Evolutionary conservation across 306 rosid genomes (phyloP).

Genomic region (Cicer bijugum): DNA sequence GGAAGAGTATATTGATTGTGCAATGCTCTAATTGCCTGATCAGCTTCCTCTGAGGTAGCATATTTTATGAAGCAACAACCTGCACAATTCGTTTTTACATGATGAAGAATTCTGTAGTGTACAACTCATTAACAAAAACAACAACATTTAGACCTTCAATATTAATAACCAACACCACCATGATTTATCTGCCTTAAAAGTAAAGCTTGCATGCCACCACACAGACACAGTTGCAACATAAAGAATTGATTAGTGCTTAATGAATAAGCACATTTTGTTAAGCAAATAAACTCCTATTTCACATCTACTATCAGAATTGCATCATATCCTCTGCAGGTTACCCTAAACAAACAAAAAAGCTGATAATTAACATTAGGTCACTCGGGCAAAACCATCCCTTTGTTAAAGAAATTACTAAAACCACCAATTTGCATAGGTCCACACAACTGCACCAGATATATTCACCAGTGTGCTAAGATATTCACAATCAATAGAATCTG

Average conservation of each 20-base stretch:
- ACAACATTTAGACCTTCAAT: constrained; percentile 2
- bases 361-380: constrained; percentile 10
- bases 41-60: constrained; percentile 94
- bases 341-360: constrained; percentile 22
- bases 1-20: constrained; percentile 95
- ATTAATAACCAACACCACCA: constrained; percentile 4
- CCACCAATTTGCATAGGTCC: constrained; percentile 14
- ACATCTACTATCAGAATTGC: constrained; percentile 24
- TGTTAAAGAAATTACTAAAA: constrained; percentile 31
- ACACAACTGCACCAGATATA: constrained; percentile 23
- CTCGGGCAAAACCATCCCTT: not conserved
- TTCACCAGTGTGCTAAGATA: constrained; percentile 35
- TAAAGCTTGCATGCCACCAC: constrained; percentile 14
- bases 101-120: constrained; percentile 6
- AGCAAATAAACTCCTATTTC: constrained; percentile 11
- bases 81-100: constrained; percentile 56
- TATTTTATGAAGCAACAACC: constrained; percentile 98
- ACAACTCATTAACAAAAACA: constrained; percentile 18
- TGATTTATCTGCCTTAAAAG: constrained; percentile 29
- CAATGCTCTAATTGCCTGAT: constrained; percentile 85
- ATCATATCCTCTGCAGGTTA: not conserved
- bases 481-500: constrained; percentile 15
- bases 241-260: constrained; percentile 14
- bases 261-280: not conserved
- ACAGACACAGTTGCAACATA: constrained; percentile 32